Conservation (phyloP, 257 asterid species). For the Plantago elongata region DNA sequence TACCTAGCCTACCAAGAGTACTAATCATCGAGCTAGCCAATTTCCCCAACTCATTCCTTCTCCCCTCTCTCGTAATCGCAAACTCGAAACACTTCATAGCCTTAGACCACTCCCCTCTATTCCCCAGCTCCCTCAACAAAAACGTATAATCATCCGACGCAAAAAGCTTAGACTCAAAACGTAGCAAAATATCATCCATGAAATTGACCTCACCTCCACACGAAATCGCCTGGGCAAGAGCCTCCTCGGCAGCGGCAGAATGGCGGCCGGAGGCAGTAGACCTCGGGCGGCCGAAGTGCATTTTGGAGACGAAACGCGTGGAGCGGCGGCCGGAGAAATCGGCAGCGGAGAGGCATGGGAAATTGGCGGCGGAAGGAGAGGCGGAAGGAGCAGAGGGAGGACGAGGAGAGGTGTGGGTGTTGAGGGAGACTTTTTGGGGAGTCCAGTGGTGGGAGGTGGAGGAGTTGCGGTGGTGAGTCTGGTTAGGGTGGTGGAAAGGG, state of each 20-base stretch:
- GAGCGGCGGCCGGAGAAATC: slow-evolving; percentile 87
- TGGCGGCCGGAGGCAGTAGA: slow-evolving; percentile 53
- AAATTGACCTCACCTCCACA: slow-evolving; percentile 29
- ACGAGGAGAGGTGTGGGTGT: slow-evolving; percentile 31
- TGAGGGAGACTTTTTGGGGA: slow-evolving; percentile 49
- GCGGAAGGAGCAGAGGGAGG: slow-evolving; percentile 30
- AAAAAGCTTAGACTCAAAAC: slow-evolving; percentile 48
- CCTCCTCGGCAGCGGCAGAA: slow-evolving; percentile 67
- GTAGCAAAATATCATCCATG: slow-evolving; percentile 36
- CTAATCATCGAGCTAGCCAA: slow-evolving; percentile 88
- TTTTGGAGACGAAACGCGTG: slow-evolving; percentile 79
- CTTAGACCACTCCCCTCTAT: slow-evolving; percentile 67
- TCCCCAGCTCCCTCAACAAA: slow-evolving; percentile 79
- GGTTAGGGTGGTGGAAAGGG: slow-evolving; percentile 38
- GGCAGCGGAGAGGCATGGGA: slow-evolving; percentile 43
- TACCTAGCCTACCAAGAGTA: slow-evolving; percentile 81
- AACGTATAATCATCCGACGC: slow-evolving; percentile 71
- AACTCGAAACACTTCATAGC: slow-evolving; percentile 70
- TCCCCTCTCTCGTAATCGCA: slow-evolving; percentile 51
- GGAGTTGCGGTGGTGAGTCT: slow-evolving; percentile 27
- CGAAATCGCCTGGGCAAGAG: slow-evolving; percentile 36
- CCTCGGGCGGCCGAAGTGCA: slow-evolving; percentile 83
- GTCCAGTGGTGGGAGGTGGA: slow-evolving; percentile 33
- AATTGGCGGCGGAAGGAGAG: slow-evolving; percentile 23
- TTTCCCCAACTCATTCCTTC: slow-evolving; percentile 68